Conservation (phyloP, 805 yeast species). For the Cyberlindnera veronae region DNA sequence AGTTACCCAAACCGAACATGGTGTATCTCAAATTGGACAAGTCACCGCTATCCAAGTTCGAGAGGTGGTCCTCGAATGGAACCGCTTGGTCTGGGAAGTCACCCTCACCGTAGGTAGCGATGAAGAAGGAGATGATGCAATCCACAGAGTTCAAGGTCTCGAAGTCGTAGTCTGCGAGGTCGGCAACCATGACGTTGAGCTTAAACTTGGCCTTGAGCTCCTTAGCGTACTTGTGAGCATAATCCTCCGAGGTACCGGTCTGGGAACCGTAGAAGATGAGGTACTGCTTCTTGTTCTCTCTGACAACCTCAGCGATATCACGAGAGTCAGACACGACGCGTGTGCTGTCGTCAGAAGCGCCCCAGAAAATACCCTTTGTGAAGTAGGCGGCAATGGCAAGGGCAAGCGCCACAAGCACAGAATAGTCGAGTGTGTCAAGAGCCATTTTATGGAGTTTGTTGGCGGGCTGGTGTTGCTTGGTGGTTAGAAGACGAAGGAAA, state of each 20-base stretch:
- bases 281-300: constrained; percentile 64
- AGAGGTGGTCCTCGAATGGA: constrained; percentile 67
- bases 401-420: constrained; percentile 62
- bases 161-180: constrained; percentile 83
- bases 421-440: constrained; percentile 67
- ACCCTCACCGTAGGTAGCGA: constrained; percentile 98
- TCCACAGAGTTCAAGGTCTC: constrained; percentile 68
- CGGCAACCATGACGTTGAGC: constrained; percentile 79
- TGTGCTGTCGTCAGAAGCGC: constrained; percentile 33
- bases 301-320: constrained; percentile 56
- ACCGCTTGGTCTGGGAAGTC: constrained; percentile 96
- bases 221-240: constrained; percentile 84
- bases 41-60: constrained; percentile 48
- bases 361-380: constrained; percentile 58
- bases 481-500: background rate
- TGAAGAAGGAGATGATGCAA: constrained; percentile 65
- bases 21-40: constrained; percentile 61
- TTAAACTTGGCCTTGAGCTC: constrained; percentile 83
- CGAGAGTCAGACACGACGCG: constrained; percentile 42
- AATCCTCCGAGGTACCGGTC: constrained; percentile 98
- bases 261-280: constrained; percentile 90
- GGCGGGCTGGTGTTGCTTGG: too few species aligned
- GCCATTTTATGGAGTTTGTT: constrained; percentile 37
- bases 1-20: constrained; percentile 90
- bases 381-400: constrained; percentile 64